Conservation (phyloP, 1,284 basidiomycete genomes). For the Mrakiaceae sp. region DNA sequence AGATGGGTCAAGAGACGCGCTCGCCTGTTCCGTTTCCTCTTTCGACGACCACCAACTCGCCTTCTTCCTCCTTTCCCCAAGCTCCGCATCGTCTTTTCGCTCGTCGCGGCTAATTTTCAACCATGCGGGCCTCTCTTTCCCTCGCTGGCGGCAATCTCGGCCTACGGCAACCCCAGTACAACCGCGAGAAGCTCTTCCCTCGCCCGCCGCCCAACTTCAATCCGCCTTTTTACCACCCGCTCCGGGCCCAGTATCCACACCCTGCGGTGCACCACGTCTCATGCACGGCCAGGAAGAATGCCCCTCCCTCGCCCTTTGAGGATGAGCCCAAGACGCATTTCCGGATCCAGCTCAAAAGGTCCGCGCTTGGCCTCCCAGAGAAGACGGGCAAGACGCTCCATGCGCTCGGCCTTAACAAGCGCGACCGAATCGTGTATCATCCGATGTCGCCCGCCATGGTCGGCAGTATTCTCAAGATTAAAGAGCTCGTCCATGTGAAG, state of each 20-base stretch:
- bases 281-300: not conserved
- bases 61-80: too few species aligned
- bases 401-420: conserved; percentile 36
- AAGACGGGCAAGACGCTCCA: conserved; percentile 33
- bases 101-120: not conserved
- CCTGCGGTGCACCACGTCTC: not conserved
- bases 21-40: too few species aligned
- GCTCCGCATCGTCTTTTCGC: too few species aligned
- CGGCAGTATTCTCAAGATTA: conserved; percentile 40
- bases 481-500: conserved; percentile 42
- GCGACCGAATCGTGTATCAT: conserved; percentile 39
- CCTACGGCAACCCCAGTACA: conserved; percentile 9
- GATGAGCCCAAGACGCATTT: conserved; percentile 28
- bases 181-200: not conserved
- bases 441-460: conserved; percentile 33
- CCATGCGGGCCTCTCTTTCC: not conserved
- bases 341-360: conserved; percentile 40
- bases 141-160: conserved; percentile 3
- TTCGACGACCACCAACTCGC: too few species aligned
- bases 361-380: conserved; percentile 39
- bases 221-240: conserved; percentile 10
- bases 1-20: too few species aligned
- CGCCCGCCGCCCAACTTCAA: not conserved
- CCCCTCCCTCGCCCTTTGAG: not conserved
- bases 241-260: conserved; percentile 11